Percentiles rank a stretch among this genome's conserved stretches.
Evolutionary conservation across 202 grass and related monocot species (phyloP).

Genomic region (Brachypodium distachyon): DNA sequence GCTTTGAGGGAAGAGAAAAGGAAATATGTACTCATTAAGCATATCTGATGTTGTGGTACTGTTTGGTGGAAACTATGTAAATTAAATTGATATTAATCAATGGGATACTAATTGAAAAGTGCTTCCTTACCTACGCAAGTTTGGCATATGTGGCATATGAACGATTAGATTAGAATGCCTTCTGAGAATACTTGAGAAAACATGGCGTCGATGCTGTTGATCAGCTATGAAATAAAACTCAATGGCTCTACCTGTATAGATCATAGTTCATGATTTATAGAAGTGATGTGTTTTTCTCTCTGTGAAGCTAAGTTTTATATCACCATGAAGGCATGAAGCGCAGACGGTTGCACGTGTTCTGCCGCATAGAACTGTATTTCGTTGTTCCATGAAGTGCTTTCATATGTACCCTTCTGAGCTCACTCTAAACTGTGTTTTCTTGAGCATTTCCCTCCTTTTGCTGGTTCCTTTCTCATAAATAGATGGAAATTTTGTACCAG

Average conservation of each 20-base stretch:
- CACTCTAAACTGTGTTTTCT: neutral
- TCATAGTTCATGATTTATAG: neutral
- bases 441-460: neutral
- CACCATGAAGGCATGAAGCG: neutral
- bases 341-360: neutral
- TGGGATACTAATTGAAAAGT: neutral
- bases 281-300: neutral
- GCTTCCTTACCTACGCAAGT: no score
- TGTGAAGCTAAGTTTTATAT: neutral
- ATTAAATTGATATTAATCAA: neutral
- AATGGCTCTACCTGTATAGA: neutral
- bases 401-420: neutral
- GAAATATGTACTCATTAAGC: neutral
- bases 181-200: neutral
- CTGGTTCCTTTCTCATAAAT: neutral
- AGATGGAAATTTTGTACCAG: neutral
- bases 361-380: neutral
- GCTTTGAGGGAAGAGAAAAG: neutral
- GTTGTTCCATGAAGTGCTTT: neutral
- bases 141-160: neutral
- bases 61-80: neutral
- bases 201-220: neutral
- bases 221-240: neutral
- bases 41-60: neutral
- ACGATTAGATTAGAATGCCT: neutral